Evolutionary conservation across 805 yeast species (phyloP).

Genomic region (Yarrowia porcina): DNA sequence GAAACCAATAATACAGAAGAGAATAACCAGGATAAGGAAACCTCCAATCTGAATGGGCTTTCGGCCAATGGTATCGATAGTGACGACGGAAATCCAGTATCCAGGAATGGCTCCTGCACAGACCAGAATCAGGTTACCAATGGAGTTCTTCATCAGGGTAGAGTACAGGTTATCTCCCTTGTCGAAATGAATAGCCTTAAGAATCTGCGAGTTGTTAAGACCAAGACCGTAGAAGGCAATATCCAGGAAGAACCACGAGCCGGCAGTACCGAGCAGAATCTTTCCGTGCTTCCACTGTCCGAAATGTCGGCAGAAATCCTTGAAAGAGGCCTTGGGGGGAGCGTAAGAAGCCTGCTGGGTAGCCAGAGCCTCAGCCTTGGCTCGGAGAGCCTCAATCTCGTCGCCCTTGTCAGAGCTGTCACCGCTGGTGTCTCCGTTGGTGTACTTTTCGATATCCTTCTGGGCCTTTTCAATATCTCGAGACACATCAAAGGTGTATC

Average conservation of each 20-base stretch:
- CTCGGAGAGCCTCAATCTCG: slow-evolving; percentile 5
- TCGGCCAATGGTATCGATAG: slow-evolving; percentile 57
- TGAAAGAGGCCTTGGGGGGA: slow-evolving; percentile 76
- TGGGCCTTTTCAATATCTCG: slow-evolving; percentile 53
- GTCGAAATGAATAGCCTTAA: slow-evolving; percentile 51
- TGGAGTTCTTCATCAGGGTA: slow-evolving; percentile 46
- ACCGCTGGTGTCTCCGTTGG: not conserved
- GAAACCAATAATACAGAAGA: slow-evolving; percentile 58
- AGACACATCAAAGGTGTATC: slow-evolving; percentile 67
- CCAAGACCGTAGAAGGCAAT: slow-evolving; percentile 65
- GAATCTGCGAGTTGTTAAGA: slow-evolving; percentile 52
- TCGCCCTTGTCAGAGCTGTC: not conserved
- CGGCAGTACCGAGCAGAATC: slow-evolving; percentile 56
- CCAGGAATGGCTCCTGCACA: slow-evolving; percentile 86
- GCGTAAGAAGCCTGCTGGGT: not conserved
- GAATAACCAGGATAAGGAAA: slow-evolving; percentile 51
- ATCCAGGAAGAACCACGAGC: slow-evolving; percentile 62
- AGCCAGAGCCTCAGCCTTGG: slow-evolving; percentile 1
- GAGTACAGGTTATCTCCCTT: slow-evolving; percentile 64
- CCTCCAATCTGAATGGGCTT: slow-evolving; percentile 55
- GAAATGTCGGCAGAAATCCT: slow-evolving; percentile 71
- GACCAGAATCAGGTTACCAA: slow-evolving; percentile 85
- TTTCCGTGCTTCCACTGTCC: slow-evolving; percentile 83
- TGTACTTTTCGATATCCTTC: slow-evolving; percentile 35
- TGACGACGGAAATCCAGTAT: slow-evolving; percentile 55